Percentiles rank a stretch among this genome's conserved stretches.
Evolutionary conservation across 2,329 filamentous ascomycete genomes (phyloP).

Genomic region (Aspergillus pseudoglaucus): DNA sequence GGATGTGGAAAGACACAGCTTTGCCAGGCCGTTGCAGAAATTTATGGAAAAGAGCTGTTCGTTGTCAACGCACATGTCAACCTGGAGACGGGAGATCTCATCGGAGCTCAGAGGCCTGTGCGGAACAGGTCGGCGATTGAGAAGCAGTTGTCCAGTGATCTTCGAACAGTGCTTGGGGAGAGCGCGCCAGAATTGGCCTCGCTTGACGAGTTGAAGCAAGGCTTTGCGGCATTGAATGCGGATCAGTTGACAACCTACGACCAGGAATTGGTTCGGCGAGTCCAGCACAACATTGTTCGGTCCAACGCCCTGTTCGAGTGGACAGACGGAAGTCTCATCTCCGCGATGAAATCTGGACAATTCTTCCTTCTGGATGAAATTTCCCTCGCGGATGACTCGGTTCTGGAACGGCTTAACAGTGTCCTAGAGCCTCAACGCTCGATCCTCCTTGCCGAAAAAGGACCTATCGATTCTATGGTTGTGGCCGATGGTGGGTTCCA

Average conservation of each 20-base stretch:
- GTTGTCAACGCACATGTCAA: constrained; percentile 98
- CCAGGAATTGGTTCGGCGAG: constrained; percentile 37
- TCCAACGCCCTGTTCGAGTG: constrained; percentile 90
- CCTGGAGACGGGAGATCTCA: constrained; percentile 92
- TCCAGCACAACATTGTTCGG: constrained; percentile 50
- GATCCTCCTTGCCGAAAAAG: constrained; percentile 88
- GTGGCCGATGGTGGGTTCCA: constrained; percentile 75
- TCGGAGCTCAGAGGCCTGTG: constrained; percentile 87
- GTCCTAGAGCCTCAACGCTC: constrained; percentile 85
- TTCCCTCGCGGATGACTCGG: constrained; percentile 93
- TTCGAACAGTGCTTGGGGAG: constrained; percentile 44
- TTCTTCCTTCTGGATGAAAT: constrained; percentile 97
- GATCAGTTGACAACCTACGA: constrained; percentile 45
- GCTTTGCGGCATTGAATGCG: constrained; percentile 51
- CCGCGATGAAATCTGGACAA: constrained; percentile 83
- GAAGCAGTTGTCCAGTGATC: constrained; percentile 57
- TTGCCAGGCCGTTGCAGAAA: constrained; percentile 83
- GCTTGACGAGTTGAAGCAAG: constrained; percentile 52
- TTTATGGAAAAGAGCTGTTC: constrained; percentile 66
- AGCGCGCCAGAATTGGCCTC: constrained; percentile 27
- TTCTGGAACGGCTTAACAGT: constrained; percentile 91
- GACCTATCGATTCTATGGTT: constrained; percentile 73
- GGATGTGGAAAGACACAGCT: constrained; percentile 97
- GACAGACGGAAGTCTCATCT: constrained; percentile 87
- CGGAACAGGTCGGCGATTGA: constrained; percentile 73